Base-by-base conservation (phyloP, 129 eudicot species). In the Flaveria robusta region DNA sequence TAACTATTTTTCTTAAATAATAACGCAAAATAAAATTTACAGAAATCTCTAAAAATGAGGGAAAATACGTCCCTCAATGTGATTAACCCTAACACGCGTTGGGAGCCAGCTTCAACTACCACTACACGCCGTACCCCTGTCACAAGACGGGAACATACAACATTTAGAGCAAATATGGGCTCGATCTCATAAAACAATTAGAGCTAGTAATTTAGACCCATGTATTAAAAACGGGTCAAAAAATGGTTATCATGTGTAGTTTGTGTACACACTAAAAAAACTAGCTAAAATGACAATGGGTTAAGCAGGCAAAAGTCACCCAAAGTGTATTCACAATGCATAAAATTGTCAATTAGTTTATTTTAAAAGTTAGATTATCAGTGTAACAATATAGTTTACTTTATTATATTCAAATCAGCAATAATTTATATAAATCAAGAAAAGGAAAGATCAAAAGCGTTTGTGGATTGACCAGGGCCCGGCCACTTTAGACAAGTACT, bases 61-160 rank as follows among this genome's bases (percentile, higher is more conserved):
- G 45, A 66, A 76, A 88, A 83, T 14, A 88, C 64, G 56, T 88
- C 89, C 66, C 86, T 81, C 58, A 83, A 75, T 20, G 90, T 85
- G 74, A 88, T 85, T 78, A 88, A 78, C 66, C 89, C 92, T 83
- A 85, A 85, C 65, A 88, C 83, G 13, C 77, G 86, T 27, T 75
- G 77, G 77, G 82, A 81, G 22, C 39, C 78, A 27, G 85, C 74
- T 51, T 83, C 87, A 12, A 85, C 59, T 56, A 88, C 86, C 45
- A 85, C 70, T 16, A 88, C 66, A 26, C 87, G 89, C 72, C 92
- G 85, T 77, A 85, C 92, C 68, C 37, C 92, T 88, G 88, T 49
- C 74, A 75, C 7, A 79, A 23, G 16, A 43, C 23, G 19, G 19
- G 9, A 54, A 51, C 41, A 18, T 54, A 12, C 16, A 20, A 8